Evolutionary conservation across 371 early-diverging fungal species (phyloP), one percentile per base, ranked within the genome.

Genomic region (Mortierella polycephala): DNA sequence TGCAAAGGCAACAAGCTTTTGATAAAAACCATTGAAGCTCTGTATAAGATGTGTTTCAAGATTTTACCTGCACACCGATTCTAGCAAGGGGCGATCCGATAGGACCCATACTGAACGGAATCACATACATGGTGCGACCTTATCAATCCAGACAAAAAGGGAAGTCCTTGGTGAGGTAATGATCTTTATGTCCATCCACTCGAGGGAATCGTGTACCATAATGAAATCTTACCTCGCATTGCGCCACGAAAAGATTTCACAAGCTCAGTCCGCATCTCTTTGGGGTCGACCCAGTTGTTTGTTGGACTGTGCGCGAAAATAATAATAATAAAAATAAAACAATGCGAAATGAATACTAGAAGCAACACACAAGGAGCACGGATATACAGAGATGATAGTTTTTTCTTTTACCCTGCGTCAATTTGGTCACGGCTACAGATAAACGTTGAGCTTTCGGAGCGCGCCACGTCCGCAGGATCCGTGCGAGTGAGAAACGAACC

Each of bases 51-150:
- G 40, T 45, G 41, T 54, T 46, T 21, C 37, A 12, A 37, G 1
- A 10, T 37, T 55, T 71, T 60, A 65, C 79, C 71, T 84, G 81
- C 20, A 84, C 83, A 39, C 84, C 84, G 37, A 79, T 69, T 40
- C 82, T 57, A 1, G 84, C 71, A 20, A 82, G 67, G 46, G 79
- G 81, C 2, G 80, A 75, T 46, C 84, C 84, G 46, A 83, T 58
- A 20, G 84, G 84, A 13, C 84, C 84, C 84, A 84, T 84, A 40
- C 73, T 75, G 66, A 84, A 84, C 2, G 84, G 82, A n/a, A 84
- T 84, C 40, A 84, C 81, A 52, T 83, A 84, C 84, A 84, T 84
- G 0, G 81, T 82, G 30, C 84, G 83, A 39, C 83, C 83, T 83
- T 57, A 7, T 11, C 2, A n/a, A n/a, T n/a, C n/a, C n/a, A 20